These are phyloP conservation scores for Trypanosoma scelopori DNA, from an alignment of 208 protist species.

Conservation along the genomic window DNA sequence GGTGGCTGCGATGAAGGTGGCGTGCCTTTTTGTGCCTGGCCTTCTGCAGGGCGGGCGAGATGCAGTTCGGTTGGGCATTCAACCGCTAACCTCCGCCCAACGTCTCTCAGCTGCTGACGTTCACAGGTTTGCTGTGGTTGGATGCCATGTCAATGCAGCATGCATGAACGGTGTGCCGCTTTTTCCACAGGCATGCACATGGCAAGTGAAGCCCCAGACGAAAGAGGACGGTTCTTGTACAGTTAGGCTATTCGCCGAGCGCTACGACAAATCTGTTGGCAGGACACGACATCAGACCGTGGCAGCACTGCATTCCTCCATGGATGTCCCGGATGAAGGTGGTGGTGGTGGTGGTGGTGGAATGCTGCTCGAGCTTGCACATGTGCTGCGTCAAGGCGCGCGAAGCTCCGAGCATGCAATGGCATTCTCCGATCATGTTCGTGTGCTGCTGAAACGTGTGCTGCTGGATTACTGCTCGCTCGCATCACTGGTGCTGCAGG, in stretches of 20 bases:
- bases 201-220: conserved; percentile 1
- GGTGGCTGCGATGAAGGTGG: conserved; percentile 17
- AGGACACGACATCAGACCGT: not conserved
- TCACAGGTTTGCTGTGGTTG: conserved; percentile 20
- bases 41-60: conserved; percentile 8
- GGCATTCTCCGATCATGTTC: not conserved
- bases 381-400: not conserved
- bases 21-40: conserved; percentile 16
- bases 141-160: conserved; percentile 14
- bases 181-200: conserved; percentile 13
- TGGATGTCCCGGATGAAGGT: not conserved
- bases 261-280: not conserved
- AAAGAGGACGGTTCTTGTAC: conserved; percentile 2
- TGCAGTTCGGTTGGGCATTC: conserved; percentile 3
- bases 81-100: not conserved
- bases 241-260: conserved; percentile 1
- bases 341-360: not conserved
- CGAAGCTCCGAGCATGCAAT: not conserved
- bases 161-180: not conserved
- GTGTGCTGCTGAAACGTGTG: conserved; percentile 18
- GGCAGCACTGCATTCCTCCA: not conserved
- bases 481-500: conserved; percentile 11
- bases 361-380: conserved; percentile 2
- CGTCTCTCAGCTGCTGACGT: not conserved
- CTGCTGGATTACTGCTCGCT: conserved; percentile 16